A percentile compares a stretch with the other conserved stretches of the same genome.
phyloP scores from a whole-genome alignment of 176 grass and related monocot genomes.

The Aegilops sharonensis region DNA sequence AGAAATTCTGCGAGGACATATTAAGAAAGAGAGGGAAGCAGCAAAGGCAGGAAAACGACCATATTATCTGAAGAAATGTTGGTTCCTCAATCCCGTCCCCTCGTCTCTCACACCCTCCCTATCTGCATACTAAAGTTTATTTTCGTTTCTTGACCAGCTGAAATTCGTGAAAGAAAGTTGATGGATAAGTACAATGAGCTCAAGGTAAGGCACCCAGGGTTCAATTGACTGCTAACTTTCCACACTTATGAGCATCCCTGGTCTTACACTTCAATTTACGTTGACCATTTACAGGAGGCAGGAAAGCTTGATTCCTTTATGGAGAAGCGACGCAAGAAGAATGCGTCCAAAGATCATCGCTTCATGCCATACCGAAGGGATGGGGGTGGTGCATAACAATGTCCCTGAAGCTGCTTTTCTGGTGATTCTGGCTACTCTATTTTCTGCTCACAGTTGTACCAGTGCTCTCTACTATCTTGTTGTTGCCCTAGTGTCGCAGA shows the following conservation, averaged over 20 bases:
- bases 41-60: slow-evolving; percentile 69
- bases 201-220: slow-evolving; percentile 53
- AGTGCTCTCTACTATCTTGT: background rate
- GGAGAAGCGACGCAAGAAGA: slow-evolving; percentile 76
- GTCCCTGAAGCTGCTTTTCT: background rate
- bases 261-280: background rate
- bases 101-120: background rate
- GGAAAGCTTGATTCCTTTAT: slow-evolving; percentile 88
- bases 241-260: background rate
- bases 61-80: slow-evolving; percentile 96
- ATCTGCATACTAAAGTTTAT: slow-evolving; percentile 17
- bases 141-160: slow-evolving; percentile 66
- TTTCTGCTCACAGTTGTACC: background rate
- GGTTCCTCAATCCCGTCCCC: background rate
- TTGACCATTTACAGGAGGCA: slow-evolving; percentile 43
- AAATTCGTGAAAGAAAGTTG: slow-evolving; percentile 81
- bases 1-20: slow-evolving; percentile 74
- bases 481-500: slow-evolving; percentile 1
- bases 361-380: slow-evolving; percentile 83
- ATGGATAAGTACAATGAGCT: slow-evolving; percentile 88
- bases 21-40: slow-evolving; percentile 90
- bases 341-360: slow-evolving; percentile 94
- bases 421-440: background rate
- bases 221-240: background rate
- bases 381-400: slow-evolving; percentile 31